phyloP scores from a whole-genome alignment of 768 basidiomycete genomes.

The Pleurotus citrinopileatus region DNA sequence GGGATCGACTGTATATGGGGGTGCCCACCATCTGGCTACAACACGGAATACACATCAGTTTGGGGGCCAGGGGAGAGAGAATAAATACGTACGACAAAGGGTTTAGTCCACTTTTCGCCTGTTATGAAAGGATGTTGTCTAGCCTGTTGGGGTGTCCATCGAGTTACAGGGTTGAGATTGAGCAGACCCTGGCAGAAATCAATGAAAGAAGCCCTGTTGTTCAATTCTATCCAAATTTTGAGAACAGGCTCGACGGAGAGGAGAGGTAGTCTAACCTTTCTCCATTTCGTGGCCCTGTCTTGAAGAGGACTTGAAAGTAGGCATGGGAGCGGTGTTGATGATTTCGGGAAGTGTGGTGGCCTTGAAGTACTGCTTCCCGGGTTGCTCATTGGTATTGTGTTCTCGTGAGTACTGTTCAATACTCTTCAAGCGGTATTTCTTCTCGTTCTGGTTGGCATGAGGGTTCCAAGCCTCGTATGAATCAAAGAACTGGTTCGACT shows the following conservation, averaged over 20 bases:
- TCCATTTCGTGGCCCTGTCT: conserved; percentile 82
- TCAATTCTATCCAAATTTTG: conserved; percentile 66
- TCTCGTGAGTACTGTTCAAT: conserved; percentile 95
- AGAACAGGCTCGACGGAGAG: not conserved
- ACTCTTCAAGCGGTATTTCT: conserved; percentile 85
- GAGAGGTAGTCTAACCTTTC: conserved; percentile 58
- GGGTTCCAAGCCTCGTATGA: conserved; percentile 54
- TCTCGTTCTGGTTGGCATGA: conserved; percentile 71
- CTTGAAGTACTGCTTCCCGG: conserved; percentile 98
- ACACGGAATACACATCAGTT: conserved; percentile 6
- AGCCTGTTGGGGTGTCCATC: conserved; percentile 98
- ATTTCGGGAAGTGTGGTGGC: conserved; percentile 92
- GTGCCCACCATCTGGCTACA: conserved; percentile 50
- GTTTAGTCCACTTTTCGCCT: conserved; percentile 91
- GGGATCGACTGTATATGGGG: conserved; percentile 26
- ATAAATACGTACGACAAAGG: conserved; percentile 63
- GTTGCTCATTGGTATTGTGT: conserved; percentile 94
- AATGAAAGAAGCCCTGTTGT: conserved; percentile 91
- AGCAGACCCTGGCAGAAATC: conserved; percentile 96
- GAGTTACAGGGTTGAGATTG: conserved; percentile 89
- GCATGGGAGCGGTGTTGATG: conserved; percentile 94
- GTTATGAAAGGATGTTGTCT: conserved; percentile 96
- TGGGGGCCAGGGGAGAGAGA: conserved; percentile 11
- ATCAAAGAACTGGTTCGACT: conserved; percentile 92
- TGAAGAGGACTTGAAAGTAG: conserved; percentile 67